These are phyloP conservation scores for Fusarium austroafricanum DNA, from an alignment of 2,329 filamentous ascomycete species.

Conservation along the genomic window DNA sequence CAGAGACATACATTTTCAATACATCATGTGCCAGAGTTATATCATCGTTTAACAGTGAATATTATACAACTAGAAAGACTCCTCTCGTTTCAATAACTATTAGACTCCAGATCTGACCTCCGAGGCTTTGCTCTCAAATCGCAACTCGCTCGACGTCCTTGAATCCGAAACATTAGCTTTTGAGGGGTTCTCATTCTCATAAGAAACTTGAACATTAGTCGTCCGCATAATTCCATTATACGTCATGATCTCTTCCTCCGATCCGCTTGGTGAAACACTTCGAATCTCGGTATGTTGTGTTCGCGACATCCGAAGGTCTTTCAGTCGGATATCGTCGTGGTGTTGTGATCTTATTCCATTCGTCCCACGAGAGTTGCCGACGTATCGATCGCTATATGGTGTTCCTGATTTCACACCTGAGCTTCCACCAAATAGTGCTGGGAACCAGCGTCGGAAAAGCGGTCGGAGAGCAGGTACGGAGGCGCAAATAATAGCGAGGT, in stretches of 20 bases:
- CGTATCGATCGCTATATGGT: conserved; percentile 23
- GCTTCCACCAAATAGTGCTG: conserved; percentile 44
- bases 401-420: conserved; percentile 26
- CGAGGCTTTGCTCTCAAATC: conserved; percentile 14
- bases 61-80: too few relatives aligned
- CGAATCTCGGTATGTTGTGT: conserved; percentile 51
- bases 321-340: conserved; percentile 36
- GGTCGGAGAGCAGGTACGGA: conserved; percentile 52
- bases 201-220: conserved; percentile 46
- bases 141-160: conserved; percentile 28
- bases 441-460: conserved; percentile 49
- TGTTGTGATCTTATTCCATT: conserved; percentile 25
- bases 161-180: conserved; percentile 19
- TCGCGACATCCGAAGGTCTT: conserved; percentile 30
- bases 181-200: conserved; percentile 38
- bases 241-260: conserved; percentile 56
- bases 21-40: too few relatives aligned
- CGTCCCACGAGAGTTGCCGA: conserved; percentile 35
- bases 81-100: not conserved
- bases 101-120: conserved; percentile 16
- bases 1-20: too few relatives aligned
- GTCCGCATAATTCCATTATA: conserved; percentile 55
- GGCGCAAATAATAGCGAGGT: conserved; percentile 52
- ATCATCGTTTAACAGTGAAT: too few relatives aligned
- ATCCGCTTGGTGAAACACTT: conserved; percentile 49